phyloP scores from a whole-genome alignment of 106 monocot genomes.

The Narthecium ossifragum region DNA sequence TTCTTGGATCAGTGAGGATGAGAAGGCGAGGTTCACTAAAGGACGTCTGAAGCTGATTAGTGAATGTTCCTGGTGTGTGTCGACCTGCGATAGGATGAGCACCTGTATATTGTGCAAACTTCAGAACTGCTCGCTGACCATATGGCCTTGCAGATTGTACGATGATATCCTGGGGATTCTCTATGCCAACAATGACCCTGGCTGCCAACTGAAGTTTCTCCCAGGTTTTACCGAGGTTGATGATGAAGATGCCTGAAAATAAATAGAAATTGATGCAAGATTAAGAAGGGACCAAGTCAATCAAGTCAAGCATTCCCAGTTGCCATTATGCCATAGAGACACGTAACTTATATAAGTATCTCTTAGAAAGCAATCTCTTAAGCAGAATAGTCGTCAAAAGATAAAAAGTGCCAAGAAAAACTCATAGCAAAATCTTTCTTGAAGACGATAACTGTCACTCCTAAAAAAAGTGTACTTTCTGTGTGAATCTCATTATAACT shows the following conservation, averaged over 20 bases:
- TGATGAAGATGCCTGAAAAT: slow-evolving; percentile 66
- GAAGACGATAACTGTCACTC: too few relatives aligned
- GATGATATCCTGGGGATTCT: slow-evolving; percentile 82
- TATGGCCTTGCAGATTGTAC: slow-evolving; percentile 91
- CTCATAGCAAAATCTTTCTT: too few relatives aligned
- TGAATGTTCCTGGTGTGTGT: slow-evolving; percentile 93
- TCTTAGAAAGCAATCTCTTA: too few relatives aligned
- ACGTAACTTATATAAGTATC: too few relatives aligned
- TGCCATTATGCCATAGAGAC: too few relatives aligned
- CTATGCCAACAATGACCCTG: slow-evolving; percentile 61
- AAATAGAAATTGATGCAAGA: too few relatives aligned
- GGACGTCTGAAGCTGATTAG: slow-evolving; percentile 83
- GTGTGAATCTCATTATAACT: too few relatives aligned
- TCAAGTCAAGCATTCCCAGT: too few relatives aligned
- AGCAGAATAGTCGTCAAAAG: too few relatives aligned
- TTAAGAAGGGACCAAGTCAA: too few relatives aligned
- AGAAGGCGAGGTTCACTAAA: slow-evolving; percentile 89
- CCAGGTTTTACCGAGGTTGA: slow-evolving; percentile 74
- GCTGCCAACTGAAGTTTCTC: slow-evolving; percentile 59
- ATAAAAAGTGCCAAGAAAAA: too few relatives aligned
- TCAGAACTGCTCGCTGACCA: slow-evolving; percentile 83
- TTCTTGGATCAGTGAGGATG: slow-evolving; percentile 88
- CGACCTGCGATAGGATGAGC: slow-evolving; percentile 92
- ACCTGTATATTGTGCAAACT: slow-evolving; percentile 87
- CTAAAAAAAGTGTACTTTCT: too few relatives aligned